phyloP scores from a whole-genome alignment of 169 alveolate genomes.

The Perkinsus chesapeaki region DNA sequence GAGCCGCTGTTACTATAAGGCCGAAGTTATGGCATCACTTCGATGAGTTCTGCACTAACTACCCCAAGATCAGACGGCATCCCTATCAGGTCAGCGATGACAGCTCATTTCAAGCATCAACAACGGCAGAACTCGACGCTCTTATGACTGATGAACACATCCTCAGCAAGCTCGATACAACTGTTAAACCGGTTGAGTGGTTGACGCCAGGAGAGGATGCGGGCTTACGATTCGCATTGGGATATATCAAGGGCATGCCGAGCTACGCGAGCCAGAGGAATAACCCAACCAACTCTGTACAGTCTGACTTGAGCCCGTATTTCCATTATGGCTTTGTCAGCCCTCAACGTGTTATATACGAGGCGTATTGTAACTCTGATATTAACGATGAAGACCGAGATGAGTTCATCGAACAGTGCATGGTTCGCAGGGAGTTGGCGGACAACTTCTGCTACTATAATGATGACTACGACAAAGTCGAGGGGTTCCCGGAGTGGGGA shows the following conservation, averaged over 20 bases:
- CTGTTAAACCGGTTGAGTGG: neutral
- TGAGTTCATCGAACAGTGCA: slow-evolving; percentile 33
- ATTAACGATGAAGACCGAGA: neutral
- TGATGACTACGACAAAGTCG: slow-evolving; percentile 43
- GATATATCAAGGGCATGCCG: slow-evolving; percentile 10
- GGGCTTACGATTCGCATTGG: neutral
- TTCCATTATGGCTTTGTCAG: slow-evolving; percentile 41
- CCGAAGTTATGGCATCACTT: neutral
- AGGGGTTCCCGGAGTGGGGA: slow-evolving; percentile 67
- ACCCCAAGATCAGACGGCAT: neutral
- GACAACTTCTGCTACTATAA: slow-evolving; percentile 57
- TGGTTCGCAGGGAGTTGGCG: slow-evolving; percentile 40
- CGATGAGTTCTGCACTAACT: neutral
- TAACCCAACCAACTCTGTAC: slow-evolving; percentile 24
- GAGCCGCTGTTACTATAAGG: slow-evolving; percentile 17
- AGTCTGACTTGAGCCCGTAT: slow-evolving; percentile 37
- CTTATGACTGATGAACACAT: neutral
- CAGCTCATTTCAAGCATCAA: neutral
- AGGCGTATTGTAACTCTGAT: slow-evolving; percentile 10
- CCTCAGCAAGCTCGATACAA: neutral
- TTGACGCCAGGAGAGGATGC: neutral
- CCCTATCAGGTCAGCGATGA: neutral
- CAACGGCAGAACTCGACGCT: neutral
- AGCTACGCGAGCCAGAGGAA: slow-evolving; percentile 20
- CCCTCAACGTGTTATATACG: slow-evolving; percentile 32